Evolutionary conservation across 768 basidiomycete genomes (phyloP).

Genomic region (Mycena capillaripes): DNA sequence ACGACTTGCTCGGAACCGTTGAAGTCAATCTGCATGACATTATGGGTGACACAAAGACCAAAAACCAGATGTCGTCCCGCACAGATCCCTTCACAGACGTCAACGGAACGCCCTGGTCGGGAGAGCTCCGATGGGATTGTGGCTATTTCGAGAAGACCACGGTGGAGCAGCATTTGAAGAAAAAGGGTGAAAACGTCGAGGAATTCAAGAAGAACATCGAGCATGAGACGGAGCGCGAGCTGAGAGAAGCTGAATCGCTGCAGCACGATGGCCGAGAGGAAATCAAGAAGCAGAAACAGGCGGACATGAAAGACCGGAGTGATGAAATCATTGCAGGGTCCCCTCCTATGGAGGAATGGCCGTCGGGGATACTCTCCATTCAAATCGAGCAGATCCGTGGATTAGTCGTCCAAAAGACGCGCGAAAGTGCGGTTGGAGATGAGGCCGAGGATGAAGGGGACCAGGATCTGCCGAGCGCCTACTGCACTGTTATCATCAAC

Average conservation of each 20-base stretch:
- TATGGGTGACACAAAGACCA: conserved; percentile 50
- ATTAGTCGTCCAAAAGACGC: conserved; percentile 69
- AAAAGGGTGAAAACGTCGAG: conserved; percentile 48
- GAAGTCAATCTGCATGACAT: conserved; percentile 55
- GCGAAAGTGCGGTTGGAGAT: conserved; percentile 67
- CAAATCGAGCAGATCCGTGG: conserved; percentile 76
- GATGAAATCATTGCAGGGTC: conserved; percentile 60
- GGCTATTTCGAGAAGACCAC: conserved; percentile 68
- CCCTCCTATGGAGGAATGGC: conserved; percentile 72
- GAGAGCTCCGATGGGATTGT: conserved; percentile 61
- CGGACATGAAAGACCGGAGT: conserved; percentile 51
- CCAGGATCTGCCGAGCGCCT: conserved; percentile 74
- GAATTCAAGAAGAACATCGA: conserved; percentile 56
- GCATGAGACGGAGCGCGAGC: conserved; percentile 63
- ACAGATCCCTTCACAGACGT: conserved; percentile 58
- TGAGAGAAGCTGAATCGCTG: conserved; percentile 51
- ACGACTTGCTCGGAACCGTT: conserved; percentile 65
- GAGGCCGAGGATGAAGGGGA: conserved; percentile 67
- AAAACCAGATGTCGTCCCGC: conserved; percentile 63
- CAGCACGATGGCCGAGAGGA: conserved; percentile 43
- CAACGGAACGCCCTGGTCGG: conserved; percentile 48
- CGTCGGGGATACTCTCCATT: conserved; percentile 75
- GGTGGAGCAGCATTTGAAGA: conserved; percentile 52
- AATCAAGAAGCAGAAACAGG: conserved; percentile 53
- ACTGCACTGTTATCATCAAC: conserved; percentile 65